Evolutionary conservation across 176 grass and related monocot species (phyloP).

Genomic region (Carex parvula): DNA sequence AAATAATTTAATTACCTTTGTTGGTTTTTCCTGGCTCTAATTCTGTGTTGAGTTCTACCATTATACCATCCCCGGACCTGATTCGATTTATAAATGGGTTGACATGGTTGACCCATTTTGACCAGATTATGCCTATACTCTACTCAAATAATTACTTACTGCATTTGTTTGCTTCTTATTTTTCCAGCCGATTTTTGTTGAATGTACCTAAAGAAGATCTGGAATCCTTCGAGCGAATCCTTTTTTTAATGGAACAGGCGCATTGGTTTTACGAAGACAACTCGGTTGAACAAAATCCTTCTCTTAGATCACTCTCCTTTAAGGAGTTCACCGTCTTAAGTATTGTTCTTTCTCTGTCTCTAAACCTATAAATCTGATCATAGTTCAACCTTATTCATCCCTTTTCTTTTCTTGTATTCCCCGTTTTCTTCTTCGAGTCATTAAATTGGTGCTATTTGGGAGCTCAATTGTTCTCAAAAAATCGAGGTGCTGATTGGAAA

Average conservation of each 20-base stretch:
- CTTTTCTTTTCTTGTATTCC: neutral
- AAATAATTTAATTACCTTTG: neutral
- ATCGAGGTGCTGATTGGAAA: neutral
- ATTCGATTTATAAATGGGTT: neutral
- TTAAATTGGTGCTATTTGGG: neutral
- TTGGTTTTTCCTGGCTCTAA: constrained; percentile 22
- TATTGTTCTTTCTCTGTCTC: constrained; percentile 20
- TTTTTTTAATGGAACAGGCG: constrained; percentile 90
- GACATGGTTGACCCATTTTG: neutral
- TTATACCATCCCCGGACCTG: neutral
- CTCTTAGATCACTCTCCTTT: constrained; percentile 93
- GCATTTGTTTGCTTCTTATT: neutral
- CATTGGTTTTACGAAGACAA: constrained; percentile 99
- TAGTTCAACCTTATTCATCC: neutral
- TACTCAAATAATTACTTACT: neutral
- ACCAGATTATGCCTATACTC: neutral
- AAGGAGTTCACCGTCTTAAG: constrained; percentile 90
- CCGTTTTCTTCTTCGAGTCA: neutral
- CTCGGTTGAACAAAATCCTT: constrained; percentile 81
- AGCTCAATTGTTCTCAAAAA: neutral
- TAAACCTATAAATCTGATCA: neutral
- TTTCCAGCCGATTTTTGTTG: constrained; percentile 84
- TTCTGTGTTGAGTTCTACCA: neutral
- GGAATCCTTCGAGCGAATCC: constrained; percentile 94
- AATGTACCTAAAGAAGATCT: constrained; percentile 96